phyloP scores from a whole-genome alignment of 345 rosid species.

The Eucalyptus tenuipes region DNA sequence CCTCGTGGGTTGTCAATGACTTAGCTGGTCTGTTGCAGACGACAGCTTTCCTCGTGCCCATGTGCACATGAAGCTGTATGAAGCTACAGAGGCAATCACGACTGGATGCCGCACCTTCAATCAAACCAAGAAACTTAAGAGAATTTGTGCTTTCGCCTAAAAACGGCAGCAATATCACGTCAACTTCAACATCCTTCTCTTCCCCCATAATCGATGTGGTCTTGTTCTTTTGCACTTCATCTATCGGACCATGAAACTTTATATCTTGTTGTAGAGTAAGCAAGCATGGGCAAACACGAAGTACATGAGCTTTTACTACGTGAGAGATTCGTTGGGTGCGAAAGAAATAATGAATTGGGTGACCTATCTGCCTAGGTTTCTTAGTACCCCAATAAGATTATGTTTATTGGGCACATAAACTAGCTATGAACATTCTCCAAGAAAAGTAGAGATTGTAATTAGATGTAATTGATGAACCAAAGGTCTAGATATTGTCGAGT shows the following conservation, averaged over 20 bases:
- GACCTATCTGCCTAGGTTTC: background rate
- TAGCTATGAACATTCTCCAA: background rate
- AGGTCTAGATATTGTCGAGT: background rate
- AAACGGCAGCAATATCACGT: background rate
- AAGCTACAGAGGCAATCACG: background rate
- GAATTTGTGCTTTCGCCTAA: background rate
- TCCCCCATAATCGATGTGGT: background rate
- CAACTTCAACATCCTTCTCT: background rate
- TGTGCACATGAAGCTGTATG: background rate
- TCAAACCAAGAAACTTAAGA: background rate
- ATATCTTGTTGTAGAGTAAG: background rate
- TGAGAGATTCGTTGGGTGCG: too few species aligned
- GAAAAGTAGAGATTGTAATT: background rate
- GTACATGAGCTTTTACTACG: background rate
- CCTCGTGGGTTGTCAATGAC: background rate
- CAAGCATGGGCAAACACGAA: background rate
- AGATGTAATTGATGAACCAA: background rate
- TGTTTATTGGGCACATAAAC: background rate
- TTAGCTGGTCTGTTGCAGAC: too few species aligned
- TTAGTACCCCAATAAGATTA: background rate
- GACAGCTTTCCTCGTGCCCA: too few species aligned
- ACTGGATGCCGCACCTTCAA: background rate
- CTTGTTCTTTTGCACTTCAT: background rate
- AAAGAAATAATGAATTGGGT: background rate
- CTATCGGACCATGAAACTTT: background rate